A percentile compares a stretch with the other conserved stretches of the same genome.
These are phyloP conservation scores for Boletus insuetus DNA, from an alignment of 768 basidiomycete species.

Conservation along the genomic window DNA sequence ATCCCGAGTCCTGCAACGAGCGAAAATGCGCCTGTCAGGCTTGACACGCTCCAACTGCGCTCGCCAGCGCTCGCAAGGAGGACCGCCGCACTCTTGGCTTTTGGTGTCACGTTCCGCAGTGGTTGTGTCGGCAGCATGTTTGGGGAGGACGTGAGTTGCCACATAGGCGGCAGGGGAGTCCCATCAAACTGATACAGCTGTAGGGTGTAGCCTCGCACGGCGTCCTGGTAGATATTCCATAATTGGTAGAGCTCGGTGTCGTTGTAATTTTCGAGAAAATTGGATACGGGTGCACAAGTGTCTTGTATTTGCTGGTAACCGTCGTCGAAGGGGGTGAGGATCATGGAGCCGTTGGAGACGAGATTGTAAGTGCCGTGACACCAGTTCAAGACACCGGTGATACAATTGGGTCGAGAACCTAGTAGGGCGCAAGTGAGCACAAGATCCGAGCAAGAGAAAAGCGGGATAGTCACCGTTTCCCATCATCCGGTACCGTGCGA, in stretches of 20 bases:
- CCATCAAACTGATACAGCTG: constrained; percentile 82
- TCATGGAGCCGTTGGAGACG: constrained; percentile 75
- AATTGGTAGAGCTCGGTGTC: constrained; percentile 57
- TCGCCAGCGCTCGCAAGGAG: constrained; percentile 24
- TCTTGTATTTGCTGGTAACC: constrained; percentile 96
- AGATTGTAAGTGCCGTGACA: constrained; percentile 78
- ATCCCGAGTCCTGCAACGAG: constrained; percentile 20
- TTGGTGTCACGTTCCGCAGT: constrained; percentile 54
- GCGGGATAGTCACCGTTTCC: constrained; percentile 61
- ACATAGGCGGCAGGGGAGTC: constrained; percentile 67
- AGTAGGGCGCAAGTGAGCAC: not conserved
- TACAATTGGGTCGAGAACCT: constrained; percentile 86
- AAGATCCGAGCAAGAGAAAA: not conserved
- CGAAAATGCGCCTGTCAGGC: constrained; percentile 10
- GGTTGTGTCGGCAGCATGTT: constrained; percentile 80
- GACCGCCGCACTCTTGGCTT: constrained; percentile 6
- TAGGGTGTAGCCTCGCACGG: constrained; percentile 58
- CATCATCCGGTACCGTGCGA: constrained; percentile 86
- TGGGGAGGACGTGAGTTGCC: constrained; percentile 64
- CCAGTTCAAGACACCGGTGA: constrained; percentile 86
- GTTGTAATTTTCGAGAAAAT: constrained; percentile 85
- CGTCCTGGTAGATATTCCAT: constrained; percentile 77
- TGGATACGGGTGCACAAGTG: constrained; percentile 84
- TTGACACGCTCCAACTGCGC: constrained; percentile 17
- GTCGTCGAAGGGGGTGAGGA: constrained; percentile 72